Base-by-base conservation (phyloP, 23 red algal species). In the Gracilaria caudata region DNA sequence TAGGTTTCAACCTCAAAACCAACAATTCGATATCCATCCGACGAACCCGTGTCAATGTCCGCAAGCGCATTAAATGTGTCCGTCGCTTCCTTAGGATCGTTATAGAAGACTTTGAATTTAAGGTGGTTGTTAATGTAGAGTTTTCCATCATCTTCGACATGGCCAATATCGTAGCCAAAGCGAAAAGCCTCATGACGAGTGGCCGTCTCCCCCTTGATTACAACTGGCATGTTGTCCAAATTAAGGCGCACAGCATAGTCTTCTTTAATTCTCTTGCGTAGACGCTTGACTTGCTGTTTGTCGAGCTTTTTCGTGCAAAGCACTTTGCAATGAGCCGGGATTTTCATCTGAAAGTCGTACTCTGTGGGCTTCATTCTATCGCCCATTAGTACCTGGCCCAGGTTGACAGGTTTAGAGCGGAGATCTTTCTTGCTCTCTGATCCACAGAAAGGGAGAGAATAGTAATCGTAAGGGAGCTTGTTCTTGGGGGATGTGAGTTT, bases 151-250 rank as follows among this genome's bases (percentile, higher is more conserved):
- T 54, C 41, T 56, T 94, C 83, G 4, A 79, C 71, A 25, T 29
- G 55, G 0, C 97, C 97, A 33, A 99, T 64, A 46, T 81, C 88
- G 66, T 96, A 95, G 21, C 97, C 97, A 79, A 93, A 91, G 20
- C 78, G 46, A 70, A 75, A 94, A 3, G 87, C 87, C 17, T 75
- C 45, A 43, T 38, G 77, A 43, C 78, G 40, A 26, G 61, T 73
- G 59, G 54, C 38, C 1, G 86, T 88, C 24, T 85, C 66, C 4
- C 77, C 79, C 72, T 84, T 71, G 56, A 89, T 95, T 36, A 95
- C 97, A 35, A 99, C 81, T n/a, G 97, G 97, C 90, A 99, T 89
- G 86, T 95, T 99, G 77, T 99, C 97, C 72, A 99, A 37, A 82
- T 99, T 94, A 7, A 99, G 93, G 36, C 93, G 75, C 11, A 92